phyloP scores from a whole-genome alignment of 805 yeast species.

The Candida endomychidarum region DNA sequence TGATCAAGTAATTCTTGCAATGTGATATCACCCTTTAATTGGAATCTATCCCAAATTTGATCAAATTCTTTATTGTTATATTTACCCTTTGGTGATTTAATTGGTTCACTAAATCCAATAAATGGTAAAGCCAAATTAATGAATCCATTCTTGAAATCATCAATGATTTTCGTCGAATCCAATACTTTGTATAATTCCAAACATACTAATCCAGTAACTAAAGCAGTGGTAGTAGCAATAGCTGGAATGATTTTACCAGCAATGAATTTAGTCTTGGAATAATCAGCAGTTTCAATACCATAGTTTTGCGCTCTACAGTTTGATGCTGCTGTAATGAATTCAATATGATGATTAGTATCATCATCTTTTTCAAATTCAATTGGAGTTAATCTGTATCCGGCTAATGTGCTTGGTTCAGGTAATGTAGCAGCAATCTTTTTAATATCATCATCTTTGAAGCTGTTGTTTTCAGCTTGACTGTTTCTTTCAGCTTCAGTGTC shows the following conservation, averaged over 20 bases:
- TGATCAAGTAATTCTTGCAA: constrained; percentile 69
- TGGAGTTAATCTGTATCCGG: constrained; percentile 84
- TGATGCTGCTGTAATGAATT: constrained; percentile 93
- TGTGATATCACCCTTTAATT: constrained; percentile 72
- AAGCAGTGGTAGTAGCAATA: constrained; percentile 97
- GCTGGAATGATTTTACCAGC: constrained; percentile 99
- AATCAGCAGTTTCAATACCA: constrained; percentile 83
- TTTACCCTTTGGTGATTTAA: constrained; percentile 77
- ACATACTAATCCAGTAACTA: constrained; percentile 93
- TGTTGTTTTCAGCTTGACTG: constrained; percentile 41
- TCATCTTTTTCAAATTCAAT: constrained; percentile 98
- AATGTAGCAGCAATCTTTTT: constrained; percentile 69
- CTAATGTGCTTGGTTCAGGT: constrained; percentile 86
- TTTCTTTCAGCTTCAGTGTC: constrained; percentile 90
- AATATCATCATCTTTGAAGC: constrained; percentile 61
- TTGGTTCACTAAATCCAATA: constrained; percentile 95
- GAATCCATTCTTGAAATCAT: constrained; percentile 19
- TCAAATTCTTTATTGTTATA: constrained; percentile 81
- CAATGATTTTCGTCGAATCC: constrained; percentile 74
- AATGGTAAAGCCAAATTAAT: constrained; percentile 67
- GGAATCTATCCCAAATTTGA: constrained; percentile 94
- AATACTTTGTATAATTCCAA: constrained; percentile 89
- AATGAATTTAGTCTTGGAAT: constrained; percentile 88
- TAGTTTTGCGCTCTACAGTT: constrained; percentile 94
- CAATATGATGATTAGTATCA: constrained; percentile 94